phyloP scores from a whole-genome alignment of 345 rosid genomes.

The Linum lewisii region DNA sequence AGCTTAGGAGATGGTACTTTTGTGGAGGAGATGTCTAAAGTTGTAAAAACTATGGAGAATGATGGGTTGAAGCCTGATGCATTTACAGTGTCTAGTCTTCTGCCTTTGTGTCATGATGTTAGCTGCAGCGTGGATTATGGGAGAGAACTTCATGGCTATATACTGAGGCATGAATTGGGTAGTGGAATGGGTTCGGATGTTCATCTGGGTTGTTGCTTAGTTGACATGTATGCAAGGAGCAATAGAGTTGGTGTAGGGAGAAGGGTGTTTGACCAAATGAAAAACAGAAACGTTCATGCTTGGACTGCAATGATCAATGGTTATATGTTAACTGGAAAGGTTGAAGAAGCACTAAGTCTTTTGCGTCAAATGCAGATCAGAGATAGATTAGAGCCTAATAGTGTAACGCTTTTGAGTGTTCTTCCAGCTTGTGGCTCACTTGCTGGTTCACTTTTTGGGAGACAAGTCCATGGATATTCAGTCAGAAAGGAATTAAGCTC shows the following conservation, averaged over 20 bases:
- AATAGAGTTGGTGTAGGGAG: slow-evolving; percentile 21
- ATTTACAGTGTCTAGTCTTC: slow-evolving; percentile 44
- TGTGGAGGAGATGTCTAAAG: slow-evolving; percentile 17
- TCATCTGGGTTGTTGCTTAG: slow-evolving; percentile 51
- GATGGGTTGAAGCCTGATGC: slow-evolving; percentile 44
- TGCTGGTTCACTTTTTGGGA: slow-evolving; percentile 37
- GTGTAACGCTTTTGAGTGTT: slow-evolving; percentile 47
- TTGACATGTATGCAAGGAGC: slow-evolving; percentile 48
- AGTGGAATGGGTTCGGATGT: slow-evolving; percentile 22
- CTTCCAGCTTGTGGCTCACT: slow-evolving; percentile 48
- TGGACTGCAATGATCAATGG: slow-evolving; percentile 74
- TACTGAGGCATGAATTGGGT: slow-evolving; percentile 31
- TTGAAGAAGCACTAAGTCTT: slow-evolving; percentile 41
- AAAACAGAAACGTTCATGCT: slow-evolving; percentile 34
- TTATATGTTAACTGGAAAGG: slow-evolving; percentile 29
- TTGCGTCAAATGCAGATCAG: slow-evolving; percentile 42
- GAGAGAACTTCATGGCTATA: slow-evolving; percentile 50
- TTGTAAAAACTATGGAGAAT: slow-evolving; percentile 26
- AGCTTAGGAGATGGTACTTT: slow-evolving; percentile 11
- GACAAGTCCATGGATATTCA: slow-evolving; percentile 55
- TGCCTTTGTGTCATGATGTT: slow-evolving; percentile 32
- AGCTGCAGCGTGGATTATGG: slow-evolving; percentile 27
- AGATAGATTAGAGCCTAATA: slow-evolving; percentile 38
- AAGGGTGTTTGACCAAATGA: slow-evolving; percentile 35
- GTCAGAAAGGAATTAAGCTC: slow-evolving; percentile 29